Evolutionary conservation across 345 rosid genomes (phyloP), one percentile per base, ranked within the genome.

Genomic region (Gossypioides kirkii): DNA sequence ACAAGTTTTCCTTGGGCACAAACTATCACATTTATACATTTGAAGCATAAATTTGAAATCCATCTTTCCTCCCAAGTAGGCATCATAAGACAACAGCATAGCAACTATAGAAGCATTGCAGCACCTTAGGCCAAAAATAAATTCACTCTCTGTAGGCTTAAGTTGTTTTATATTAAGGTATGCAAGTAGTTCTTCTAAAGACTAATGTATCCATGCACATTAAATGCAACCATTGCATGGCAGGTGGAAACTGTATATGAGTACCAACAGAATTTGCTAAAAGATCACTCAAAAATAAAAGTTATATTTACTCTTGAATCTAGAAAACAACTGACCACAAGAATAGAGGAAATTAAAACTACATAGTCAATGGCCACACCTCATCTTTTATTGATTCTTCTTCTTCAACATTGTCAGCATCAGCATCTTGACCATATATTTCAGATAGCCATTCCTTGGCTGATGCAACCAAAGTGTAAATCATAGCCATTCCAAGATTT

Each of bases 401-500:
- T 62, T 38, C 67, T 17, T 8, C 47, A 38, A 0, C 47, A 38
- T 9, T 9, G 47, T 62, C 67, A 36, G 47, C 47, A 45, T 62
- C 47, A n/a, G 25, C 47, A 65, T 65, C 70, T 45, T 85, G 86
- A 73, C 94, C 79, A 81, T 86, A 95, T 77, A 75, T 77, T 82
- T 95, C 99, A 73, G 91, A 82, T 59, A 95, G 76, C 97, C 99
- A 95, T 65, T 93, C 99, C 79, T 92, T 86, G 73, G 98, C 96
- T 71, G 94, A 92, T 75, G 93, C 73, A 69, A 91, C 90, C 78
- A 93, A 78, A 60, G 99, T 91, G 86, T 95, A 95, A 49, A 92
- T 73, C 98, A 96, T 95, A 45, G 98, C 91, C 99, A 92, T 95
- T 64, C 99, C 98, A 77, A 95, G 96, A 77, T 91, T 95, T 81